Percentiles rank a stretch among this genome's conserved stretches.
phyloP scores from a whole-genome alignment of 2,329 filamentous ascomycete genomes.

The Calcarisporium arbuscula region DNA sequence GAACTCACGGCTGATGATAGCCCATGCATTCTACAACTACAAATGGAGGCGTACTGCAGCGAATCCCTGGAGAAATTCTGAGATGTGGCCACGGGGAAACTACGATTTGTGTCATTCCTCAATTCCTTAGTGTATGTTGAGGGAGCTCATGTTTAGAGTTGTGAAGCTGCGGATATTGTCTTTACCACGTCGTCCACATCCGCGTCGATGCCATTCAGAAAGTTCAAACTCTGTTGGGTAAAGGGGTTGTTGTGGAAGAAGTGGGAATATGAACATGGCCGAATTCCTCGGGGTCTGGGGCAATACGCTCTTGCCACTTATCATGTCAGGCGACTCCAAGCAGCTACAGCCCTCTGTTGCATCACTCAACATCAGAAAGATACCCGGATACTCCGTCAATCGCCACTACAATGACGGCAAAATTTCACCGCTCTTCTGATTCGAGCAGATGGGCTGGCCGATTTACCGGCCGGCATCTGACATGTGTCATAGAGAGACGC shows the following conservation, averaged over 20 bases:
- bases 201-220: neutral
- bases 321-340: conserved; percentile 14
- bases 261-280: conserved; percentile 15
- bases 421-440: conserved; percentile 10
- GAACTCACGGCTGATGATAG: conserved; percentile 3
- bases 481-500: conserved; percentile 9
- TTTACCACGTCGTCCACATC: conserved; percentile 8
- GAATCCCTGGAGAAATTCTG: conserved; percentile 1
- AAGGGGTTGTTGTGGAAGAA: conserved; percentile 15
- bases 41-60: neutral
- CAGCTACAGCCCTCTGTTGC: conserved; percentile 11
- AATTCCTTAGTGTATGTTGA: too few species aligned
- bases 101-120: too few species aligned
- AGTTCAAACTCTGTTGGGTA: conserved; percentile 10
- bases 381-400: conserved; percentile 5
- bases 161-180: conserved; percentile 7
- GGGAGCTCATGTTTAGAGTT: too few species aligned
- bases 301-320: conserved; percentile 15
- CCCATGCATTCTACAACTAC: conserved; percentile 3
- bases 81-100: conserved; percentile 5
- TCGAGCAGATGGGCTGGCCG: conserved; percentile 10
- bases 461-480: conserved; percentile 16
- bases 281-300: conserved; percentile 18
- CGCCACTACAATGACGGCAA: conserved; percentile 4
- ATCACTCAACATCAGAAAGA: conserved; percentile 1